Conservation (phyloP, 768 basidiomycete species). For the Termitomyces eurrhizus region DNA sequence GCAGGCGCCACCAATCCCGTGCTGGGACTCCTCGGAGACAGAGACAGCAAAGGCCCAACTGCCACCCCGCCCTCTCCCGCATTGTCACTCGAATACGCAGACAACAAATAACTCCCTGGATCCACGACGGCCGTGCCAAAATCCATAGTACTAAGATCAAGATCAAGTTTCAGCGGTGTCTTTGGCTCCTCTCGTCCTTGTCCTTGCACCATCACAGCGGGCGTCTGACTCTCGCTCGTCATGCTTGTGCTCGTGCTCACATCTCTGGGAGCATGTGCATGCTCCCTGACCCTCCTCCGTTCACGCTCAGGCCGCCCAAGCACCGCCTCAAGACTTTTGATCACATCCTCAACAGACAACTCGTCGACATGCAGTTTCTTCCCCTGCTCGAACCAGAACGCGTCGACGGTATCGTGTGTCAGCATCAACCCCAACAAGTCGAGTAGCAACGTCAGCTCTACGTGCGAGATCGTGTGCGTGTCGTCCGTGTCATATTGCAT, state of each 20-base stretch:
- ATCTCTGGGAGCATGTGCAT: conserved; percentile 21
- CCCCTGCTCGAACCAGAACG: conserved; percentile 72
- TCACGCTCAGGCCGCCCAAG: conserved; percentile 70
- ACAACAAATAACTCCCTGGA: conserved; percentile 23
- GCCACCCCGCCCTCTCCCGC: conserved; percentile 33
- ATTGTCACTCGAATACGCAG: conserved; percentile 40
- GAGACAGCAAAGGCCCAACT: conserved; percentile 18
- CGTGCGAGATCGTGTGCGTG: conserved; percentile 63
- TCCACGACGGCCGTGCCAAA: conserved; percentile 10
- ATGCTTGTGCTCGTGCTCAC: conserved; percentile 7
- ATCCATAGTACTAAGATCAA: conserved; percentile 10
- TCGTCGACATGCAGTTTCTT: conserved; percentile 66
- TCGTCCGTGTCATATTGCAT: conserved; percentile 90
- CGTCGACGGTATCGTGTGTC: conserved; percentile 68
- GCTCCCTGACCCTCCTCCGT: conserved; percentile 55
- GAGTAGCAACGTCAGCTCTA: conserved; percentile 92
- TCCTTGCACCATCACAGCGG: conserved; percentile 21
- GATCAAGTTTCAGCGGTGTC: not conserved
- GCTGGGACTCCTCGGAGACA: conserved; percentile 23
- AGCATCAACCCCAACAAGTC: conserved; percentile 96
- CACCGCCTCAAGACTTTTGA: conserved; percentile 84
- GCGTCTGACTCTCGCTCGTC: conserved; percentile 26
- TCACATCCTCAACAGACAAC: conserved; percentile 72
- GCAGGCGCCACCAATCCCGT: conserved; percentile 10
- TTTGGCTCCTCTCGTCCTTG: conserved; percentile 21